A percentile compares a stretch with the other conserved stretches of the same genome.
phyloP scores from a whole-genome alignment of 1,284 basidiomycete species.

The Naganishia albida region DNA sequence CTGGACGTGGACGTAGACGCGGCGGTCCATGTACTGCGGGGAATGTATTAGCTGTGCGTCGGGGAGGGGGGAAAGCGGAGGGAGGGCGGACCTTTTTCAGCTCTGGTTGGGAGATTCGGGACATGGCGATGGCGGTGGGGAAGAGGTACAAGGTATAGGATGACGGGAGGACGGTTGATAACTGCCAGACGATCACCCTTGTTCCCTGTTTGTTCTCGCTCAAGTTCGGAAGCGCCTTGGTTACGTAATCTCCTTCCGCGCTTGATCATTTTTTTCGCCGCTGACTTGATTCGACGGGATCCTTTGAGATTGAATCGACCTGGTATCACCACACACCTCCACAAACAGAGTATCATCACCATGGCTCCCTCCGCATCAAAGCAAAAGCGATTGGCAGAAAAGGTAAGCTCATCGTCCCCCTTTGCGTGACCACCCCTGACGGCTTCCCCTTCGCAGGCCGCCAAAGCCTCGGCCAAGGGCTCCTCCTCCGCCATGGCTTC shows the following conservation, averaged over 20 bases:
- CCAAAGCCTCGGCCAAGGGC: slow-evolving; percentile 55
- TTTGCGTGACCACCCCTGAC: not conserved
- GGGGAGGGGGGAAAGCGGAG: slow-evolving; percentile 29
- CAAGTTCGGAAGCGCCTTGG: too few relatives aligned
- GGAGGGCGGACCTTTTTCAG: slow-evolving; percentile 76
- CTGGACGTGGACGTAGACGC: slow-evolving; percentile 90
- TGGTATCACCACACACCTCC: not conserved
- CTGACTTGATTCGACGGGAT: slow-evolving; percentile 2
- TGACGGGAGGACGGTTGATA: not conserved
- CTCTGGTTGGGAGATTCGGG: slow-evolving; percentile 87
- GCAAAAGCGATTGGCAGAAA: slow-evolving; percentile 57
- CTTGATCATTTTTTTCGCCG: slow-evolving; percentile 18
- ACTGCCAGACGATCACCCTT: not conserved
- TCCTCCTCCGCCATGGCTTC: slow-evolving; percentile 49
- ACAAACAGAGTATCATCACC: slow-evolving; percentile 30
- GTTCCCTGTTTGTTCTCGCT: not conserved
- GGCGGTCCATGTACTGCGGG: slow-evolving; percentile 95
- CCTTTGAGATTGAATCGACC: not conserved
- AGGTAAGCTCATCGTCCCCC: slow-evolving; percentile 21
- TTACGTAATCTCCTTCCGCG: not conserved
- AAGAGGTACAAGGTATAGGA: not conserved
- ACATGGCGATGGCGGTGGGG: slow-evolving; percentile 60
- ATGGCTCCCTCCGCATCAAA: slow-evolving; percentile 56
- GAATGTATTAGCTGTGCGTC: slow-evolving; percentile 3
- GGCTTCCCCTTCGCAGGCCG: slow-evolving; percentile 30